Evolutionary conservation across 352 stramenopile genomes (phyloP).

Genomic region (Globisporangium okanoganense): DNA sequence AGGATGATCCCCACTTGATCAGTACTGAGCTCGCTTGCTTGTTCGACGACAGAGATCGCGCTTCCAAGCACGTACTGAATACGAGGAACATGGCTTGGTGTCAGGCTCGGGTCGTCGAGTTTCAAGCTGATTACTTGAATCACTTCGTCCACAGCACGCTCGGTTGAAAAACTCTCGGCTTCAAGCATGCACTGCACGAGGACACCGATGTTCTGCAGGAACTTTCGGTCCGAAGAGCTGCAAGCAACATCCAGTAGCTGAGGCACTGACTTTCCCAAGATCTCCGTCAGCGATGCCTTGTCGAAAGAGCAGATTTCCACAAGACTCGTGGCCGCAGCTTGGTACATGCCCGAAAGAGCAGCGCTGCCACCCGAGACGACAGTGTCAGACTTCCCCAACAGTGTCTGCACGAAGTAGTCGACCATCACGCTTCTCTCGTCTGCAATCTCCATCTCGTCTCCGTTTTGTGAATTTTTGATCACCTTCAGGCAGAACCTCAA

Average conservation of each 20-base stretch:
- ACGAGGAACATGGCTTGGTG: conserved; percentile 14
- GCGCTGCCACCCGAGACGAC: not conserved
- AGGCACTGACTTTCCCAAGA: conserved; percentile 17
- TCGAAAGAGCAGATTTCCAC: conserved; percentile 33
- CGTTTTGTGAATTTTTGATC: conserved; percentile 21
- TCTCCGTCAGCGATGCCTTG: conserved; percentile 20
- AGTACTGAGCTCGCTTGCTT: not conserved
- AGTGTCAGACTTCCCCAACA: conserved; percentile 20
- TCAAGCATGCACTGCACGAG: conserved; percentile 27
- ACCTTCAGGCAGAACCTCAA: conserved; percentile 51
- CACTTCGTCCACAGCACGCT: conserved; percentile 21
- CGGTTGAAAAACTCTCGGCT: conserved; percentile 14
- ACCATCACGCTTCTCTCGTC: conserved; percentile 30
- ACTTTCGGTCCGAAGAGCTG: conserved; percentile 27
- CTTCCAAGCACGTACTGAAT: conserved; percentile 39
- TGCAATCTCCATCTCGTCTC: conserved; percentile 15
- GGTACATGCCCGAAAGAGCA: conserved; percentile 18
- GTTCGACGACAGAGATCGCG: conserved; percentile 23
- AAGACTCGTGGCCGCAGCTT: conserved; percentile 32
- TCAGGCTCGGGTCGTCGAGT: conserved; percentile 12
- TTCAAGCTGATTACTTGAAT: conserved; percentile 18
- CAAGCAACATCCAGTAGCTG: conserved; percentile 23
- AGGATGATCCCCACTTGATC: conserved; percentile 24
- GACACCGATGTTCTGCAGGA: conserved; percentile 31
- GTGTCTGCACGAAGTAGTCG: conserved; percentile 47